Evolutionary conservation across 2,329 filamentous ascomycete genomes (phyloP), one percentile per base, ranked within the genome.

Genomic region (Talaromyces sp.): DNA sequence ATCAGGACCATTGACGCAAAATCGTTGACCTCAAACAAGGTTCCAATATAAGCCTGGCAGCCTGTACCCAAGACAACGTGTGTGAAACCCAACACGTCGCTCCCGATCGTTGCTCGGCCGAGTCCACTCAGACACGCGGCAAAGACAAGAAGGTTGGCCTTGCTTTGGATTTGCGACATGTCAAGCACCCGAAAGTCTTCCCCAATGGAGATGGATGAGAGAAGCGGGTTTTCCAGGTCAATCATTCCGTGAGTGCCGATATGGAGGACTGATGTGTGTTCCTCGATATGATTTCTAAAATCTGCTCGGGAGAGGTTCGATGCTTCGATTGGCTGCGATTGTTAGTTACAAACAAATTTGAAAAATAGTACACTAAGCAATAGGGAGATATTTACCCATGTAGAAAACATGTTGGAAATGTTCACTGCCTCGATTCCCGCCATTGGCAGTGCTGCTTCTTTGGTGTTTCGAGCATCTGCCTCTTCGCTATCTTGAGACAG

Each of bases 1-100:
- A 68, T 68, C 27, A 68, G 58, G 26, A 69, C 21, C 67, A 69
- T 69, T 17, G 65, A 68, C 1, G 59, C 66, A 57, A 69, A 67
- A 53, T 68, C 67, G 53, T 62, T 67, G 17, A 69, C 63, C 61
- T 68, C 62, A 64, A 67, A 67, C 17, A 68, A 63, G 2, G 67
- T 65, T 7, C 67, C 67, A 24, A 68, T 66, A 53, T 66, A 69
- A 3, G 65, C 65, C 58, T 68, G 65, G 56, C 67, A 69, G 7
- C 67, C 67, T 7, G 62, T 67, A 19, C 66, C 67, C 31, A 69
- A 51, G 8, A 69, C 66, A 27, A 69, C 65, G 43, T 69, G 67
- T 12, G 67, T 67, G 51, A 69, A 69, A 7, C 66, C 66, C 12
- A 69, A 62, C 7, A 69, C 64, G 46, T 69, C 66, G 46, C 62